Evolutionary conservation across 495 filamentous ascomycete species (phyloP), one percentile per base, ranked within the genome.

Genomic region (Bacidia rubella): DNA sequence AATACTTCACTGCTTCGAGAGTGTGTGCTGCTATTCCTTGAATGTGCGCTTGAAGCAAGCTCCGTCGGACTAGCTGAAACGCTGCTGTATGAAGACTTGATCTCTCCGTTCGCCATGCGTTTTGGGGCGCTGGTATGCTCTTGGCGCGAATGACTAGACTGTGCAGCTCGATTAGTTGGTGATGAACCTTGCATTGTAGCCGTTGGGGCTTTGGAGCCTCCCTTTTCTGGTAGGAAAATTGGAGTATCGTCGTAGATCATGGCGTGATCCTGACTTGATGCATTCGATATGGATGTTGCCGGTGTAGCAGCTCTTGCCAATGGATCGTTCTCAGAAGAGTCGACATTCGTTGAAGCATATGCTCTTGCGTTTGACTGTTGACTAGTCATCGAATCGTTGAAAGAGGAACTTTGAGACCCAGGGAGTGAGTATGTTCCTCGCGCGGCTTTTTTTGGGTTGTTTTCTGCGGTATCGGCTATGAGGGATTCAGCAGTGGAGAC

Each of bases 1-100:
- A 80, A 81, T 61, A 89, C 84, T 60, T 77, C 80, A 58, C 74
- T 83, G 38, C 74, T 72, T 47, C 74, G 67, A 3, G 78, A 74
- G 32, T 79, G 66, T 32, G 74, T 71, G 62, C 84, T 86, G 44
- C 77, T 78, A 57, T 76, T 88, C 63, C 81, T 75, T 15, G 83
- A 85, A 57, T 87, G 85, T 46, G 74, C 65, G 27, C 47, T 19
- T 51, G 57, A 11, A 53, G 43, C 47, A 47, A n/a, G 19, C 15
- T 47, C 52, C 35, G 15, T 68, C 56, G 40, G 70, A 63, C 47
- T 70, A 67, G 50, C 60, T 57, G 54, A 64, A 65, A 32, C 63
- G 64, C 60, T 67, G 62, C 47, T 64, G 47, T 42, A 67, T 58
- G 67, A 59, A 40, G 71, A 60, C 62, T 85, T 85, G 27, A 82